phyloP scores from a whole-genome alignment of 2,329 filamentous ascomycete species.

The Microascus cirrosus region DNA sequence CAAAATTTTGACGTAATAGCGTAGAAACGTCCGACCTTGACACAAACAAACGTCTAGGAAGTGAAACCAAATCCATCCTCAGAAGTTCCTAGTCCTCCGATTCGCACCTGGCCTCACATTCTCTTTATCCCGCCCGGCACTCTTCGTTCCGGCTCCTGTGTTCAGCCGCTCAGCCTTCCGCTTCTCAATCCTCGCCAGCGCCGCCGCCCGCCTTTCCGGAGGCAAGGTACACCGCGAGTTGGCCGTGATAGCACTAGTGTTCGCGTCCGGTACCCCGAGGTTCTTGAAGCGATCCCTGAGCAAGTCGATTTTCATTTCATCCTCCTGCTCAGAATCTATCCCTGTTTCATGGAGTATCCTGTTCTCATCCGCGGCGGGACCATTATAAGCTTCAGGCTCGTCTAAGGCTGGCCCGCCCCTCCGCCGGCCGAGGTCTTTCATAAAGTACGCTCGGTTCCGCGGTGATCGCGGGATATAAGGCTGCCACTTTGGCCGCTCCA shows the following conservation, averaged over 20 bases:
- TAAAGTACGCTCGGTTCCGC: constrained; percentile 17
- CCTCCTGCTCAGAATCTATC: not conserved
- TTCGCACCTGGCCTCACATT: constrained; percentile 27
- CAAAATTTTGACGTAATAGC: not conserved
- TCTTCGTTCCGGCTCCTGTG: constrained; percentile 15
- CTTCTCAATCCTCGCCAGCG: constrained; percentile 41
- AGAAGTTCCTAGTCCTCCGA: not conserved
- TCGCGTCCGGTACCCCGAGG: constrained; percentile 26
- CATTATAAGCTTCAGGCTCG: not conserved
- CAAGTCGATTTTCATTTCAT: constrained; percentile 27
- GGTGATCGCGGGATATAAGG: constrained; percentile 29
- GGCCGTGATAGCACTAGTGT: constrained; percentile 18
- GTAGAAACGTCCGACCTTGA: not conserved
- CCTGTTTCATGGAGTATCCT: not conserved
- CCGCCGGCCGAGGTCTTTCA: not conserved
- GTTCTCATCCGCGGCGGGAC: not conserved
- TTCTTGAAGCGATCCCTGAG: constrained; percentile 32
- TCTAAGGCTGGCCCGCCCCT: not conserved
- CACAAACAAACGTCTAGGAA: not conserved
- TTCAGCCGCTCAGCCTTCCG: constrained; percentile 39
- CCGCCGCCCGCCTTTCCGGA: constrained; percentile 40
- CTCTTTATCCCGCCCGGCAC: constrained; percentile 32
- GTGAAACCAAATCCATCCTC: not conserved
- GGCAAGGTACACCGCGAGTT: constrained; percentile 33
- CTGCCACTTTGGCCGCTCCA: constrained; percentile 26